Evolutionary conservation across 129 eudicot genomes (phyloP), one percentile per base, ranked within the genome.

Genomic region (Heracleum sosnowskyi): DNA sequence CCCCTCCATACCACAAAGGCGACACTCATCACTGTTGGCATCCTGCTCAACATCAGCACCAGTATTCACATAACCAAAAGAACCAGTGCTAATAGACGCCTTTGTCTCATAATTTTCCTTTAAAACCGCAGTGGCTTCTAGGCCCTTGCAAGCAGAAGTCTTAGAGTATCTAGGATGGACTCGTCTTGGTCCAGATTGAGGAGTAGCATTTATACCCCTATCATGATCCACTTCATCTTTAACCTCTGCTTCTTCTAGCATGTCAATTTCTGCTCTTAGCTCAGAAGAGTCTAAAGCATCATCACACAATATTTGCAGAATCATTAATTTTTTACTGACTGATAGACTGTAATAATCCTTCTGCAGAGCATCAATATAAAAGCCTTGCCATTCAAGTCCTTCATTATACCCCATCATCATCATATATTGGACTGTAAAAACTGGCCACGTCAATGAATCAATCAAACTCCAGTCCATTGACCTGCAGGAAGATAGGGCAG

Each of bases 1-100:
- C 71, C 99, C 99, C 74, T 95, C 99, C 99, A 95, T 92, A 77
- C 97, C 96, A 82, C 99, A 95, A 69, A 95, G 89, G 64, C 94
- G 88, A 78, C 99, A 95, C 78, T 95, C 99, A 70, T 95, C 99
- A 79, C 91, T 91, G 69, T 95, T 95, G 64, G 91, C 89, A 86
- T 95, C 97, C 37, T 87, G 85, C 28, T 81, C 96, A 53, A 83
- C 86, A 80, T 79, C 86, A 62, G 83, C 82, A 80, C 66, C 86
- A 45, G 81, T 78, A 76, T 37, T 78, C 76, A 84, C 81, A 26
- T 81, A 49, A 55, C 76, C 86, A 68, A 45, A 26, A 71, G 88
- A 70, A 74, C 69, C 45, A 34, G 84, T 64, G 69, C 71, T 77
- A 76, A 39, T 45, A 41, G 83, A 75, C 26, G 76, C 39, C 69